These are phyloP conservation scores for Dendryphion nanum DNA, from an alignment of 2,329 filamentous ascomycete genomes.

Conservation along the genomic window DNA sequence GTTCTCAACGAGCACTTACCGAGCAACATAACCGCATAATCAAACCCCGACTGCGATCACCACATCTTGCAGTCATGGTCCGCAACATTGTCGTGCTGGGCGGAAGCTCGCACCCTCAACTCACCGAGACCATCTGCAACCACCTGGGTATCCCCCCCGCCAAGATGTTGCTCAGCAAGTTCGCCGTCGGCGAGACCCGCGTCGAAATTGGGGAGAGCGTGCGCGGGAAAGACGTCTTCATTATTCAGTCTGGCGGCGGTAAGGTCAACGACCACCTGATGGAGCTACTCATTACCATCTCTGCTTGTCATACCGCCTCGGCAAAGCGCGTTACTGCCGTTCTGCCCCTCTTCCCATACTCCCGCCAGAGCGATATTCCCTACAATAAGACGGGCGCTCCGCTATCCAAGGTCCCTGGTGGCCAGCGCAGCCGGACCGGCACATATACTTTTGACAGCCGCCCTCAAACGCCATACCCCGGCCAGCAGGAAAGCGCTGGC, in stretches of 20 bases:
- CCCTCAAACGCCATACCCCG: slow-evolving; percentile 78
- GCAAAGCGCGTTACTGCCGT: slow-evolving; percentile 92
- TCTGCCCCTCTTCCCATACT: slow-evolving; percentile 94
- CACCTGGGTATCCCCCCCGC: slow-evolving; percentile 84
- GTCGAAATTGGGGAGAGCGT: slow-evolving; percentile 97
- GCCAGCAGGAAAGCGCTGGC: slow-evolving; percentile 64
- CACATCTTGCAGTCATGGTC: slow-evolving; percentile 61
- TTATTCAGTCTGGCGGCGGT: slow-evolving; percentile 90
- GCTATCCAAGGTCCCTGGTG: slow-evolving; percentile 67
- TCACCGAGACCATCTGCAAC: slow-evolving; percentile 84
- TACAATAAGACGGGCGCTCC: slow-evolving; percentile 96
- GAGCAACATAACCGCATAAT: not conserved
- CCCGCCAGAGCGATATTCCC: slow-evolving; percentile 89
- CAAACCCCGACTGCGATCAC: too few relatives aligned
- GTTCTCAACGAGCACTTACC: not conserved
- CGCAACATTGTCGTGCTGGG: slow-evolving; percentile 93
- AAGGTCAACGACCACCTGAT: slow-evolving; percentile 95
- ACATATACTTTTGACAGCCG: slow-evolving; percentile 86
- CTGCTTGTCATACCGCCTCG: slow-evolving; percentile 94
- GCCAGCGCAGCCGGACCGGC: slow-evolving; percentile 44
- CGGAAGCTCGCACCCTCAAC: slow-evolving; percentile 85
- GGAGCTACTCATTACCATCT: slow-evolving; percentile 96
- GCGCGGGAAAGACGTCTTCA: slow-evolving; percentile 97
- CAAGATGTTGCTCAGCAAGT: slow-evolving; percentile 83
- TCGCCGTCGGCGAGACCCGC: slow-evolving; percentile 90